Percentiles rank a stretch among this genome's conserved stretches.
Conservation (phyloP, 192 early-diverging fungal species). For the Phycomyces nitens region DNA sequence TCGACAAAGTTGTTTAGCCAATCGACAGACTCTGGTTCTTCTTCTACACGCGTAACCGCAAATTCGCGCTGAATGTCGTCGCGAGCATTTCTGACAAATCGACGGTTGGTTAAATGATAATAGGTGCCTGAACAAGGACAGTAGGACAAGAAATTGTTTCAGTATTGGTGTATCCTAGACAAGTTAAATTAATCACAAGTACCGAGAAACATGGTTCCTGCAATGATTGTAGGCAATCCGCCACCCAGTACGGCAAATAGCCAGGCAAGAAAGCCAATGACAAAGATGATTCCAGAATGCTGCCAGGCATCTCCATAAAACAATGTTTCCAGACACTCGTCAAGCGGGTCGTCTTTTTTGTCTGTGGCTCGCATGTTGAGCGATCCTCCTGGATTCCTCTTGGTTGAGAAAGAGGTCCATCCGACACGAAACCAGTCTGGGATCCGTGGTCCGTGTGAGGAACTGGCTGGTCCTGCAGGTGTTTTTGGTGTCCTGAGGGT, state of each 20-base stretch:
- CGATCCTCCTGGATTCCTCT: constrained; percentile 25
- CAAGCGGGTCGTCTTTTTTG: background rate
- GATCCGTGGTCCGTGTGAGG: constrained; percentile 1
- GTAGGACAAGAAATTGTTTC: constrained; percentile 1
- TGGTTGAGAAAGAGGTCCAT: constrained; percentile 29
- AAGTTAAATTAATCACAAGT: too few relatives aligned
- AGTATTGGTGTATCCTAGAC: too few relatives aligned
- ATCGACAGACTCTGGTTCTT: constrained; percentile 55
- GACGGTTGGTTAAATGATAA: constrained; percentile 44
- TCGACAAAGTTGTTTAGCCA: constrained; percentile 79
- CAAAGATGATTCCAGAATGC: constrained; percentile 15
- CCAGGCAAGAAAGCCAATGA: constrained; percentile 11
- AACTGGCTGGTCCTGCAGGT: background rate
- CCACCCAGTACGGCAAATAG: background rate
- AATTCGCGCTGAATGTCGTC: constrained; percentile 55
- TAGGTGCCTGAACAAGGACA: constrained; percentile 35
- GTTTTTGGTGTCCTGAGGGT: background rate
- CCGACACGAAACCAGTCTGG: constrained; percentile 24
- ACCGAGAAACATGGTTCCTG: constrained; percentile 11
- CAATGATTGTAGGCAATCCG: constrained; percentile 1
- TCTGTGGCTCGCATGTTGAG: constrained; percentile 14
- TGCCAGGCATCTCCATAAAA: constrained; percentile 13
- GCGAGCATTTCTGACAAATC: constrained; percentile 44
- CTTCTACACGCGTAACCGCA: constrained; percentile 34
- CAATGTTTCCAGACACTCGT: background rate